Evolutionary conservation across 768 basidiomycete genomes (phyloP), one percentile per base, ranked within the genome.

Genomic region (Xanthoconium purpureum): DNA sequence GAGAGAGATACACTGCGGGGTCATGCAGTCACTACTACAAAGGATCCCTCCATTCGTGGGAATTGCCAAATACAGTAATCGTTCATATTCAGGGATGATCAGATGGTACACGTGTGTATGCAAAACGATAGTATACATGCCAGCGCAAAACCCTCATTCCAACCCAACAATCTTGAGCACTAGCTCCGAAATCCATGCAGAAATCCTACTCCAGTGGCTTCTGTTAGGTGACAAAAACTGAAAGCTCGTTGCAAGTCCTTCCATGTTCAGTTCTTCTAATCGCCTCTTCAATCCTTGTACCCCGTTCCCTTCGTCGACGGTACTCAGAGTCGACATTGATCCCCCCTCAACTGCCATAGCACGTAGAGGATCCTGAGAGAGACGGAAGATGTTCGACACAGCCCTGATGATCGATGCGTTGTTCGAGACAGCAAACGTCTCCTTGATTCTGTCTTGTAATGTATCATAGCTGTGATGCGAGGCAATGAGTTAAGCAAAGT

Each of bases 341-440:
- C 77, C 80, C 5, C 71, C 65, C 29, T 78, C 77, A 36, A 76
- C 71, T 17, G 74, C 63, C 17, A 72, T 69, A n/a, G 66, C 67
- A 50, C 74, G 78, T 44, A 71, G 68, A 50, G 77, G 68, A 55
- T 89, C 87, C 57, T 87, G 75, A 9, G 87, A 81, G 32, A 87
- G 77, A 17, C 85, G 82, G 77, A 90, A 91, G 52, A 93, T 82
- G 57, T 78, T 84, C n/a, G 89, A 88, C 30, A 84, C 86, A 12
- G 85, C 80, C 39, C 79, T 79, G 55, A 92, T 82, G 63, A 92
- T 86, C 3, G 76, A 74, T 12, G 89, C 77, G 59, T 89, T 92
- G 15, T 87, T 84, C 4, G 87, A 84, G 55, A 80, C 85, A 17
- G 85, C 79, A 63, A 92, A 87, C 0, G 82, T 78, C 20, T 87